Conservation (phyloP, 208 protist species). For the Trypanosomatidae sp. region DNA sequence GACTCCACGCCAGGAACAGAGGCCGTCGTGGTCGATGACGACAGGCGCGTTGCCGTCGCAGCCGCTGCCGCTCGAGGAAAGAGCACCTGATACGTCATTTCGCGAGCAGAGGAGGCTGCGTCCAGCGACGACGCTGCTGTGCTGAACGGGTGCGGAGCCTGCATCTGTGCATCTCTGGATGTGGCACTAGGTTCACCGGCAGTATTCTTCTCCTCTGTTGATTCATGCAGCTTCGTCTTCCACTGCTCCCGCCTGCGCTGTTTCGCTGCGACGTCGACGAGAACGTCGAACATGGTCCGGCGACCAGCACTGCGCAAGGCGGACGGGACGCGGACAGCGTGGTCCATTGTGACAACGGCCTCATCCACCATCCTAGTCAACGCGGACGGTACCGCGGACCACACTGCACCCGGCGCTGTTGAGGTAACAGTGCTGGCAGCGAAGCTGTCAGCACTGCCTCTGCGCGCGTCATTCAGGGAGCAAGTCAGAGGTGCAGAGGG, state of each 20-base stretch:
- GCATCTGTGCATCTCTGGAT: not conserved
- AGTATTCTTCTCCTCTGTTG: not conserved
- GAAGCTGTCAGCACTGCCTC: slow-evolving; percentile 1
- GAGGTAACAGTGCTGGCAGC: slow-evolving; percentile 6
- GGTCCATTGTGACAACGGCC: slow-evolving; percentile 52
- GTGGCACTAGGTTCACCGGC: too few relatives aligned
- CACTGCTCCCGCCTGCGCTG: not conserved
- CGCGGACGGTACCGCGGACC: not conserved
- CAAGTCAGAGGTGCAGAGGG: not conserved
- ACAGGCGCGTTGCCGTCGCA: not conserved
- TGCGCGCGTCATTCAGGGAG: not conserved
- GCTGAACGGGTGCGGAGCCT: not conserved
- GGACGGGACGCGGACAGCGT: slow-evolving; percentile 51
- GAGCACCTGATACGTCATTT: slow-evolving; percentile 15
- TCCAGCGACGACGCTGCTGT: not conserved
- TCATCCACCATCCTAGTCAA: slow-evolving; percentile 6
- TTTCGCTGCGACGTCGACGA: slow-evolving; percentile 21
- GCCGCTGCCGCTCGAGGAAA: slow-evolving; percentile 4
- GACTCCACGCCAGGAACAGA: not conserved
- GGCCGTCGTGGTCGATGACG: not conserved
- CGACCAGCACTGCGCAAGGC: slow-evolving; percentile 57
- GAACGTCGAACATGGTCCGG: slow-evolving; percentile 76
- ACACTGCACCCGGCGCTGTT: not conserved
- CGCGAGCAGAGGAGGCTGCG: slow-evolving; percentile 3
- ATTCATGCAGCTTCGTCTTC: not conserved